A percentile compares a stretch with the other conserved stretches of the same genome.
Evolutionary conservation across 768 basidiomycete genomes (phyloP).

Genomic region (Tulasnella sp.): DNA sequence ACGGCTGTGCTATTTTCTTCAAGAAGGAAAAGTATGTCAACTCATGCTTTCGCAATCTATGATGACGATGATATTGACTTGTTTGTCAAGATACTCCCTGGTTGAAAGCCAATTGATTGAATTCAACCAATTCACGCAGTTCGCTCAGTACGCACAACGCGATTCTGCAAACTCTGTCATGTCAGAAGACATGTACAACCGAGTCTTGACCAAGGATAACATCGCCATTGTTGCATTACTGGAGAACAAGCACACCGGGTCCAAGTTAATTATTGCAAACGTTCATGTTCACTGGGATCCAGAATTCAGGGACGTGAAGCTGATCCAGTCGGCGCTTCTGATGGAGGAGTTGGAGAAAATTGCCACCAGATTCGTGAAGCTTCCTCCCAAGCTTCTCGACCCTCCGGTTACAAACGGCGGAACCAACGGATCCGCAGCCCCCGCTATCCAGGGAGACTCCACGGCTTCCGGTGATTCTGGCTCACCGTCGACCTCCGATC

Average conservation of each 20-base stretch:
- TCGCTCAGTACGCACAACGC: no score
- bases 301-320: constrained; percentile 86
- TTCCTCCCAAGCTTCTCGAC: constrained; percentile 43
- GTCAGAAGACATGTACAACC: constrained; percentile 99
- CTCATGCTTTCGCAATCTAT: background rate
- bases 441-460: no score
- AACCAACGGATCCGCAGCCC: constrained; percentile 19
- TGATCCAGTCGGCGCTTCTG: constrained; percentile 87
- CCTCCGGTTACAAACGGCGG: background rate
- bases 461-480: background rate
- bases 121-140: constrained; percentile 84
- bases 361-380: constrained; percentile 65
- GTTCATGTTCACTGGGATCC: constrained; percentile 91
- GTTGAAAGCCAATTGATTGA: constrained; percentile 91
- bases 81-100: constrained; percentile 57
- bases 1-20: constrained; percentile 96
- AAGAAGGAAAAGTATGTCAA: constrained; percentile 66
- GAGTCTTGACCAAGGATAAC: constrained; percentile 87
- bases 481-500: constrained; percentile 20
- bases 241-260: constrained; percentile 77
- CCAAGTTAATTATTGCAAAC: constrained; percentile 80
- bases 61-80: background rate
- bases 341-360: constrained; percentile 90
- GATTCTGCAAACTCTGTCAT: constrained; percentile 65
- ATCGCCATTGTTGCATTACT: constrained; percentile 78